Conservation (phyloP, 1,284 basidiomycete genomes). For the Chondrostereum purpureum region DNA sequence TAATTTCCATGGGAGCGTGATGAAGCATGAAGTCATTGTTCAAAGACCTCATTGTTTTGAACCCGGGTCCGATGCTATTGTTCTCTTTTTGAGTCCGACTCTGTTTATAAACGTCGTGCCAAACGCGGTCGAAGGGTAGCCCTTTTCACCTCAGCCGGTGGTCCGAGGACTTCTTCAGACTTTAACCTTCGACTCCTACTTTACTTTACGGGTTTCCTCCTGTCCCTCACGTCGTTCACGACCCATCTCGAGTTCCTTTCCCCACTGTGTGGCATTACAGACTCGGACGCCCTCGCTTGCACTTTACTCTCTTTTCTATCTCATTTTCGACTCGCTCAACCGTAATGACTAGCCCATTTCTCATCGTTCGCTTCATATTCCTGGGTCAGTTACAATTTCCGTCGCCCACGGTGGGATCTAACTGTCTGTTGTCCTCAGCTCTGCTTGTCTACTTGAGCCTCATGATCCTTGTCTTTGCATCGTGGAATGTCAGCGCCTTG, state of each 20-base stretch:
- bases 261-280: background rate
- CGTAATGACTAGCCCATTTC: conserved; percentile 34
- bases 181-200: too few species aligned
- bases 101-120: too few species aligned
- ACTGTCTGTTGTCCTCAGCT: conserved; percentile 26
- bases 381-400: conserved; percentile 54
- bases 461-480: conserved; percentile 46
- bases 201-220: too few species aligned
- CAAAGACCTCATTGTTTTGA: too few species aligned
- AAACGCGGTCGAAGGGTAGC: too few species aligned
- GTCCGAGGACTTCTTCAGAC: background rate
- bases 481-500: conserved; percentile 46
- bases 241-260: background rate
- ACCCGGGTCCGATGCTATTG: too few species aligned
- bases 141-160: too few species aligned
- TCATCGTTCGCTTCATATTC: conserved; percentile 48
- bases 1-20: too few species aligned
- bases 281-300: background rate
- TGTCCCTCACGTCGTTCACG: background rate
- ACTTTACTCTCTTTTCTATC: background rate
- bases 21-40: too few species aligned
- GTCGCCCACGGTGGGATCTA: background rate
- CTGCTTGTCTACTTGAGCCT: conserved; percentile 46
- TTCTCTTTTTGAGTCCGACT: too few species aligned
- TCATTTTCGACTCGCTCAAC: background rate